phyloP scores from a whole-genome alignment of 352 stramenopile species.

The Blastocystis sp. region DNA sequence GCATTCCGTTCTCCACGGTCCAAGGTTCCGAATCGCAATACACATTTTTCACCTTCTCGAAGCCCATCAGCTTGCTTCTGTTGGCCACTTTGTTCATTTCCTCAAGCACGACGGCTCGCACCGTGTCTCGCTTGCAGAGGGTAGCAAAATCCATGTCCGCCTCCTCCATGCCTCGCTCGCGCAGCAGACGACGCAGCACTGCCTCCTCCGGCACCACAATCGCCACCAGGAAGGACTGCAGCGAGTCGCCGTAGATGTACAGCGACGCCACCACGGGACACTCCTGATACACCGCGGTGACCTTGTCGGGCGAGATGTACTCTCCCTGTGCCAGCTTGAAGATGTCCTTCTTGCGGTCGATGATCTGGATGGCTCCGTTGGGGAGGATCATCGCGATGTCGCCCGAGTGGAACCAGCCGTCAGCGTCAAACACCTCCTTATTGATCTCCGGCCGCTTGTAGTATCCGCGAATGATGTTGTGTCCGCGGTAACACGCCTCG shows the following conservation, averaged over 20 bases:
- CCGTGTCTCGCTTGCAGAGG: slow-evolving; percentile 62
- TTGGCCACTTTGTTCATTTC: slow-evolving; percentile 69
- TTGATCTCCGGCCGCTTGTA: slow-evolving; percentile 86
- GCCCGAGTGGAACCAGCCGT: slow-evolving; percentile 67
- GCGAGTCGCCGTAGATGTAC: slow-evolving; percentile 88
- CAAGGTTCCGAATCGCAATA: slow-evolving; percentile 75
- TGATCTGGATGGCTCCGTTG: slow-evolving; percentile 67
- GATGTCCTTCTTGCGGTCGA: slow-evolving; percentile 76
- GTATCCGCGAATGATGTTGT: slow-evolving; percentile 79
- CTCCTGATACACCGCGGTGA: slow-evolving; percentile 63
- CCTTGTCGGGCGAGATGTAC: slow-evolving; percentile 71
- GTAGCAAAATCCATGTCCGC: slow-evolving; percentile 59
- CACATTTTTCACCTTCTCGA: slow-evolving; percentile 78
- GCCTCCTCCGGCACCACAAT: slow-evolving; percentile 82
- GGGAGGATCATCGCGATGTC: slow-evolving; percentile 68
- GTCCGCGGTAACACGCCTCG: slow-evolving; percentile 69
- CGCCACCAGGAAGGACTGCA: slow-evolving; percentile 81
- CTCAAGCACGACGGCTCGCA: slow-evolving; percentile 66
- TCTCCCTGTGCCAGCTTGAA: slow-evolving; percentile 75
- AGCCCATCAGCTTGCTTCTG: slow-evolving; percentile 72
- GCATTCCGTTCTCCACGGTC: slow-evolving; percentile 75
- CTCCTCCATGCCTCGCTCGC: slow-evolving; percentile 62
- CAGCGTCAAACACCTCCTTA: slow-evolving; percentile 69
- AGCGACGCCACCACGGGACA: slow-evolving; percentile 8
- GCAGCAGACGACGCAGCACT: slow-evolving; percentile 66